Conservation (phyloP, 257 asterid genomes). For the Ilex aquifolium region DNA sequence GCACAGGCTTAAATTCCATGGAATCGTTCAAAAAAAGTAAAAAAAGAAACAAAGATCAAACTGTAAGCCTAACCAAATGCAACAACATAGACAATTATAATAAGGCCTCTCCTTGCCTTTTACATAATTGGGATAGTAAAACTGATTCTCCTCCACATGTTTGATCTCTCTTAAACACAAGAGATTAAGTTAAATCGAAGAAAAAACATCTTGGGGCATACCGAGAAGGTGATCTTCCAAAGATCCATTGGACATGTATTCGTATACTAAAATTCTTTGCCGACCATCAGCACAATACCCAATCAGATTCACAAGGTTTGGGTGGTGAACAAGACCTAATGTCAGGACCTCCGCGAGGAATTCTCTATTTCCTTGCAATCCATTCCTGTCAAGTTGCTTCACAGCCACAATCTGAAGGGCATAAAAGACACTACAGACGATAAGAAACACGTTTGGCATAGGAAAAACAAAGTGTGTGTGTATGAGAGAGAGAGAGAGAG, state of each 20-base stretch:
- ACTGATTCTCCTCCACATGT: too few relatives aligned
- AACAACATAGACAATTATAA: too few relatives aligned
- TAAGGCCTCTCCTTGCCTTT: too few relatives aligned
- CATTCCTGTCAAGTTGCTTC: conserved; percentile 1
- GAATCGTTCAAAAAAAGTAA: too few relatives aligned
- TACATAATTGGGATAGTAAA: too few relatives aligned
- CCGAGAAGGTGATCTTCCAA: conserved; percentile 1
- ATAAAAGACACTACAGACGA: not conserved
- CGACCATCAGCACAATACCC: conserved; percentile 1
- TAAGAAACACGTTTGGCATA: not conserved
- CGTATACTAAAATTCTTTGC: conserved; percentile 1
- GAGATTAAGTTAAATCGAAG: too few relatives aligned
- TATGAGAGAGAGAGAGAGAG: not conserved
- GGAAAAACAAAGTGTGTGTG: too few relatives aligned
- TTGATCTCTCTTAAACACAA: too few relatives aligned
- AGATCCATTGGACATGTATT: not conserved
- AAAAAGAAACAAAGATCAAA: too few relatives aligned
- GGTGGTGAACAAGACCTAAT: not conserved
- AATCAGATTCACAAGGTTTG: not conserved
- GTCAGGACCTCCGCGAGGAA: not conserved
- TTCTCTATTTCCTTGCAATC: conserved; percentile 2
- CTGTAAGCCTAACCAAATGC: too few relatives aligned
- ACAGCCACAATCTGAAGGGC: conserved; percentile 1
- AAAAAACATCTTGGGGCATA: not conserved
- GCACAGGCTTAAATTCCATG: too few relatives aligned